Evolutionary conservation across 2,329 filamentous ascomycete genomes (phyloP).

Genomic region (Colletotrichum sp.): DNA sequence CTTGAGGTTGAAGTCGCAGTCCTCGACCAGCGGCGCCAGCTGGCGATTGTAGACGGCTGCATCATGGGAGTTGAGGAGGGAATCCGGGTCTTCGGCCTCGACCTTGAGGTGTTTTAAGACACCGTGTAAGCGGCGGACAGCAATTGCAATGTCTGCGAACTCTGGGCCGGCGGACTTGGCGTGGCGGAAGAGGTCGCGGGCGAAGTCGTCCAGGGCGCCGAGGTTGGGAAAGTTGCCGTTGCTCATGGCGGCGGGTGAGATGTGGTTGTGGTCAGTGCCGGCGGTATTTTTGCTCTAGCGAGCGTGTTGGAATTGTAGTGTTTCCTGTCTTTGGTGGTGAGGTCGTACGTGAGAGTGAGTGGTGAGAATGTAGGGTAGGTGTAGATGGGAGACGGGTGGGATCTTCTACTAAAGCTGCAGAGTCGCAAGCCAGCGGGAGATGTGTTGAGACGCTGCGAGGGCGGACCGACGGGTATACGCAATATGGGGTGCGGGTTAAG

Average conservation of each 20-base stretch:
- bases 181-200: conserved; percentile 60
- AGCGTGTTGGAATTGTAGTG: not conserved
- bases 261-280: conserved; percentile 9
- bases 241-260: conserved; percentile 30
- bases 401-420: conserved; percentile 12
- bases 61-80: conserved; percentile 52
- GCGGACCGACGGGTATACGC: conserved; percentile 12
- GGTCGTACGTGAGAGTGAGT: not conserved
- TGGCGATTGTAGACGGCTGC: conserved; percentile 52
- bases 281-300: not conserved
- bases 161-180: conserved; percentile 53
- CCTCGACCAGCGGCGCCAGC: conserved; percentile 57
- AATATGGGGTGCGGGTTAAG: conserved; percentile 16
- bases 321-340: not conserved
- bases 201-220: conserved; percentile 60
- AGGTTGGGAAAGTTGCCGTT: conserved; percentile 46
- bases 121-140: conserved; percentile 59
- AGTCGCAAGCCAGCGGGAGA: not conserved
- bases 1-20: conserved; percentile 59
- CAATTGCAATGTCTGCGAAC: conserved; percentile 54
- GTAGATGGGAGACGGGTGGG: not conserved
- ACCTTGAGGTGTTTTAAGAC: conserved; percentile 62
- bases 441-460: not conserved
- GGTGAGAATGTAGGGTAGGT: not conserved
- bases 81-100: conserved; percentile 62